Evolutionary conservation across 768 basidiomycete species (phyloP), one percentile per base, ranked within the genome.

Genomic region (Termitomyces sp.): DNA sequence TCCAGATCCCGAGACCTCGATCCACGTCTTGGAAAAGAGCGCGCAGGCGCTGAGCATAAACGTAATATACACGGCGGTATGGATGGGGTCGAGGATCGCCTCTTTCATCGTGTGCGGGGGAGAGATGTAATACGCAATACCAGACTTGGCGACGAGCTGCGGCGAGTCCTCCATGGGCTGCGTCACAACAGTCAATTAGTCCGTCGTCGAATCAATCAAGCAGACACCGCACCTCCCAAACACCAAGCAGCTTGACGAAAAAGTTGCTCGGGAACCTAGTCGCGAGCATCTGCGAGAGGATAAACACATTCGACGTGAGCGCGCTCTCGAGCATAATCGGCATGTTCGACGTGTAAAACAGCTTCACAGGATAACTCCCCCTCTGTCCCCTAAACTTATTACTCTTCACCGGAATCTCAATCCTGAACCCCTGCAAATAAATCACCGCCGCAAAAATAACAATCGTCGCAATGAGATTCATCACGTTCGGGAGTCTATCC

Each of bases 291-390:
- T 98, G 97, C 31, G 86, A 90, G 65, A 98, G 82, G 73, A 98
- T 91, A 77, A 95, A 98, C 31, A 99, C 86, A 71, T 99, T 96
- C 57, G 86, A 89, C 1, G 93, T 93, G 56, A 98, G 77, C 14
- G 95, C 95, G 14, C 84, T 87, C 76, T 98, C 92, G 59, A 98
- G 84, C 96, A 99, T 99, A 80, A 99, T 98, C 56, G 96, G 96
- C 96, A 98, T 99, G 78, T 98, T 99, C 43, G 86, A 89, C 16
- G 97, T 98, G 76, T 98, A 99, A 78, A 99, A 98, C 37, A 98
- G 85, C 77, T 98, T 98, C 78, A 99, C 83, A 51, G 97, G 97
- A 78, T 98, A 98, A 14, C 85, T 83, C 41, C 92, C 95, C 31
- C 95, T 83, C 72, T 98, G 95, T n/a, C 97, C 97, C 57, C 95